Evolutionary conservation across 257 asterid species (phyloP), one percentile per base, ranked within the genome.

Genomic region (Primulina huaijiensis): DNA sequence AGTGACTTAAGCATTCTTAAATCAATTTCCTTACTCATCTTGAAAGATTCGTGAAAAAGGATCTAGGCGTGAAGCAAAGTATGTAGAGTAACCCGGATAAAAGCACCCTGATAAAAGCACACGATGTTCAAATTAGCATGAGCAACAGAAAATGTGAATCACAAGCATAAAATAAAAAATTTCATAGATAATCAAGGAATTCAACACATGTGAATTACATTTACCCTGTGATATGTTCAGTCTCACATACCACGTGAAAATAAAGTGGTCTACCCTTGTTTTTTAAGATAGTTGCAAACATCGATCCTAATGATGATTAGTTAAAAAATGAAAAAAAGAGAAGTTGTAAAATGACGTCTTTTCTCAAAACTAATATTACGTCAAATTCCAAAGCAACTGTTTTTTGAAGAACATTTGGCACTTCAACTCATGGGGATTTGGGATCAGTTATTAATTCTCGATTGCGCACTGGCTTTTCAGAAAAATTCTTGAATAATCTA

Each of bases 21-120:
- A 12, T 78, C 79, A 72, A 81, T 81, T 75, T 81, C 90, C 98
- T 85, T 86, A 50, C 37, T 69, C 56, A 56, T 29, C 60, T 71
- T 43, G 6, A 21, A 69, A 23, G 25, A 74, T 67, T 25, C 52
- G 57, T 63, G 66, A 69, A 55, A 29, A 58, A 59, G 74, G 66
- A 69, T 64, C 74, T 74, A 30, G 60, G 50, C 66, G 23, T 33
- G 62, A 34, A 40, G 35, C 60, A 58, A 56, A 40, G 8, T 62
- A 68, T 37, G 77, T 62, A 17, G 52, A 74, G 68, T 64, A 71
- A 53, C 75, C 69, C 79, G 75, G 79, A 30, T 34, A 71, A 53
- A 25, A 37, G 53, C 59, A 53, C 75, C 69, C 78, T 75, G 79
- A 30, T 29, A 71, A 55, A 31, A 37, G 43, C 59, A 73, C 65